Base-by-base conservation (phyloP, 768 basidiomycete genomes). In the Sistotremastrum suecicum region DNA sequence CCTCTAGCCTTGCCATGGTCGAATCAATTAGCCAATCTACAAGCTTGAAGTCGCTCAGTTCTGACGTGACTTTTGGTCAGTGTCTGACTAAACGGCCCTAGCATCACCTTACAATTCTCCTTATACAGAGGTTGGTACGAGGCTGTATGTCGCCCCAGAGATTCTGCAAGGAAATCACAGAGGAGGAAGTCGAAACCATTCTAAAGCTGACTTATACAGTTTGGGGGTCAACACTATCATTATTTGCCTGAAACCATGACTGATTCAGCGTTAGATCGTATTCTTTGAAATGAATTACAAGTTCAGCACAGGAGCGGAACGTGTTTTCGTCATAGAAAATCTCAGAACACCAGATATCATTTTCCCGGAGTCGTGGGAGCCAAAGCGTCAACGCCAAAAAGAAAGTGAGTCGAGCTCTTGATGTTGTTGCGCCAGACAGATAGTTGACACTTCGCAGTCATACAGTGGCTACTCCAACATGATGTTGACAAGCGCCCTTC, bases 231-330 rank as follows among this genome's bases (percentile, higher is more conserved):
- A 20, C 20, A 20, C 20, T 20, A 20, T 20, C 20, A 20, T 20
- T 20, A 20, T 20, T 20, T 20, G 1, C 20, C 20, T 20, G 20
- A 57, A 43, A 79, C 67, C 6, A 7, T 20, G 10, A 8, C 11
- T 45, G 49, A 33, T 36, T 39, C 30, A 36, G 48, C 34, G 29
- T 20, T 50, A 91, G 87, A 80, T 97, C 52, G 91, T 95, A 9
- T 95, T 95, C 63, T 95, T 97, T 56, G 92, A 97, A 65, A 94
- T 95, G 90, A 91, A 88, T 60, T 87, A 81, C 61, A 55, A 66
- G 11, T 89, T 95, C 63, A 66, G 74, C 7, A 95, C 91, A 0
- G 79, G 76, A 1, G 72, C 84, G 12, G 91, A 97, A 56, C 78
- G 91, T 20, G 83, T 85, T 36, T 77, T 73, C 1, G 88, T 91